Conservation (phyloP, 495 filamentous ascomycete genomes). For the Hypoxylon intermedium region DNA sequence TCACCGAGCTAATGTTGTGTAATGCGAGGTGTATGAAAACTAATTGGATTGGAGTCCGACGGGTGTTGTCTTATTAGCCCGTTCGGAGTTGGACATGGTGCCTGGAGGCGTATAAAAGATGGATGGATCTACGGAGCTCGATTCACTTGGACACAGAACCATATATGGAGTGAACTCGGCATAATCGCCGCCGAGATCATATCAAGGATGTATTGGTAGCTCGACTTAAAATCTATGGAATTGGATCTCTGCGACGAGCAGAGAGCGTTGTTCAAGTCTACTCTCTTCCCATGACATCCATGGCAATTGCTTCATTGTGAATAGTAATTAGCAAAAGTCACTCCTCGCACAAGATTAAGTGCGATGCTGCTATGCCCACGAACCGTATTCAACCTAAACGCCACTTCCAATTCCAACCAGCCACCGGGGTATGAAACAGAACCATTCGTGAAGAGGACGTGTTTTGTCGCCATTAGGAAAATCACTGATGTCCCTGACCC, state of each 20-base stretch:
- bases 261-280: not conserved
- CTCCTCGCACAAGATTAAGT: not conserved
- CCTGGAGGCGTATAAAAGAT: no score
- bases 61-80: no score
- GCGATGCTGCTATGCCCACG: constrained; percentile 18
- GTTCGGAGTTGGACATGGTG: no score
- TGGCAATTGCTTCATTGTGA: not conserved
- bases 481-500: constrained; percentile 31
- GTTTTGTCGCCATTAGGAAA: not conserved
- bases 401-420: constrained; percentile 19
- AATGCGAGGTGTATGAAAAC: not conserved
- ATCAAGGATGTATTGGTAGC: not conserved
- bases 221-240: not conserved
- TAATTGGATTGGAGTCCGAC: no score
- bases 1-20: not conserved
- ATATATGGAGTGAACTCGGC: not conserved
- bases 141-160: not conserved
- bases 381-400: constrained; percentile 27
- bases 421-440: constrained; percentile 30
- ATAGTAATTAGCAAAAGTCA: not conserved
- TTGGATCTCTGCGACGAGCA: not conserved
- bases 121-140: not conserved
- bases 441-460: constrained; percentile 1
- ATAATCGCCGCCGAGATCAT: not conserved
- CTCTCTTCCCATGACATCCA: not conserved